These are phyloP conservation scores for Lavandula angustifolia DNA, from an alignment of 257 asterid genomes.

Conservation along the genomic window DNA sequence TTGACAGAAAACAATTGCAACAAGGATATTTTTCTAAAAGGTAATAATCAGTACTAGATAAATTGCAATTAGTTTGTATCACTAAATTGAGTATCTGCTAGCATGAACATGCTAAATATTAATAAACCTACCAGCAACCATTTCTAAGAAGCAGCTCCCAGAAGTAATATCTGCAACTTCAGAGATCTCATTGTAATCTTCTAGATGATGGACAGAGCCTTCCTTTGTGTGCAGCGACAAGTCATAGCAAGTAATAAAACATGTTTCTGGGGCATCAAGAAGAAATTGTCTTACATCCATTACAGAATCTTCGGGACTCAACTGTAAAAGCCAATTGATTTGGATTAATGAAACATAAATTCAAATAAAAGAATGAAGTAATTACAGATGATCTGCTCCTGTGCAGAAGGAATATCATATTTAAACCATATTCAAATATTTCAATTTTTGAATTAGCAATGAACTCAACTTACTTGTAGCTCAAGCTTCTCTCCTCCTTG, in stretches of 20 bases:
- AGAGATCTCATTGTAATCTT: constrained; percentile 89
- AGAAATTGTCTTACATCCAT: constrained; percentile 98
- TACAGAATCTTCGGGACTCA: constrained; percentile 97
- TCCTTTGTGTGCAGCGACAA: constrained; percentile 77
- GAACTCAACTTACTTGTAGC: constrained; percentile 65
- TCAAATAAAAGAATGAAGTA: constrained; percentile 25
- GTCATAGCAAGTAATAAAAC: constrained; percentile 92
- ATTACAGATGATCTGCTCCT: constrained; percentile 11
- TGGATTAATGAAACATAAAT: constrained; percentile 22
- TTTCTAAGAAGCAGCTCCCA: constrained; percentile 87
- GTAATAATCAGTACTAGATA: not conserved
- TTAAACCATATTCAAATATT: constrained; percentile 16
- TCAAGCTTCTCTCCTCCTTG: constrained; percentile 89
- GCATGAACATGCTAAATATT: constrained; percentile 10
- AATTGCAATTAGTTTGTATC: constrained; percentile 1
- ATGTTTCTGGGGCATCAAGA: constrained; percentile 93
- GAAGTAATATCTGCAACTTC: constrained; percentile 91
- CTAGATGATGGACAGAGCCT: constrained; percentile 73
- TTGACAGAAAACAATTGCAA: not conserved
- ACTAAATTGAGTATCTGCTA: constrained; percentile 1
- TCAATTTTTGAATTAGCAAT: constrained; percentile 9
- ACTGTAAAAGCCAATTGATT: constrained; percentile 53
- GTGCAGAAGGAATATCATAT: constrained; percentile 18
- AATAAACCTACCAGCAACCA: constrained; percentile 72
- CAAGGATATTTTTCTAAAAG: constrained; percentile 5